Evolutionary conservation across 495 filamentous ascomycete species (phyloP).

Genomic region (Penicillium goetzii): DNA sequence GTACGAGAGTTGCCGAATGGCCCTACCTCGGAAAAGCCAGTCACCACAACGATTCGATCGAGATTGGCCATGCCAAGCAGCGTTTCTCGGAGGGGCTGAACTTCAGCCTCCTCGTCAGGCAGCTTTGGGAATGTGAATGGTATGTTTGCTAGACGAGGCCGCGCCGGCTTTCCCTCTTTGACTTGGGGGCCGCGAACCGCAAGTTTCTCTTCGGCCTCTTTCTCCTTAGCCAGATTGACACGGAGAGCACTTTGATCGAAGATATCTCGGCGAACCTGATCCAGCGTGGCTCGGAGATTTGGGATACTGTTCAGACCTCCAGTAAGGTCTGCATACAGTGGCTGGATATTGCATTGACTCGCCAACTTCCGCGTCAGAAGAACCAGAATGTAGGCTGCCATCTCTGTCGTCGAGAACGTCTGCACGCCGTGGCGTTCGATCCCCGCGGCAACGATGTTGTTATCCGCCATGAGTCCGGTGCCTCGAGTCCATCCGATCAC

Average conservation of each 20-base stretch:
- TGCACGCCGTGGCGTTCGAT: conserved; percentile 96
- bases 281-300: not conserved
- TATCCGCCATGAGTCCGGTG: conserved; percentile 95
- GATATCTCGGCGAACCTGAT: not conserved
- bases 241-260: not conserved
- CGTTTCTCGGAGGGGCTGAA: conserved; percentile 81
- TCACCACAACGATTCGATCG: conserved; percentile 95
- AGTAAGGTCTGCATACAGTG: conserved; percentile 95
- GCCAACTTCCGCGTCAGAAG: conserved; percentile 93
- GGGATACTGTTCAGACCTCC: conserved; percentile 59
- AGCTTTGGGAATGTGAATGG: conserved; percentile 93
- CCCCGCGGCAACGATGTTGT: conserved; percentile 96
- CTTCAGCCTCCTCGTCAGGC: conserved; percentile 87
- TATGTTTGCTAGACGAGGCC: conserved; percentile 76
- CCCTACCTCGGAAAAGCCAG: conserved; percentile 93
- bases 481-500: conserved; percentile 99
- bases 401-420: conserved; percentile 98
- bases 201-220: conserved; percentile 35
- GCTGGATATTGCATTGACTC: conserved; percentile 91
- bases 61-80: conserved; percentile 98
- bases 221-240: not conserved
- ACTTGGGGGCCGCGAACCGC: conserved; percentile 81
- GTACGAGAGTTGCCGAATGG: conserved; percentile 98
- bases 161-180: not conserved
- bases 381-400: conserved; percentile 97